A percentile compares a stretch with the other conserved stretches of the same genome.
Evolutionary conservation across 2,329 filamentous ascomycete species (phyloP).

Genomic region (Hypoxylon sp.): DNA sequence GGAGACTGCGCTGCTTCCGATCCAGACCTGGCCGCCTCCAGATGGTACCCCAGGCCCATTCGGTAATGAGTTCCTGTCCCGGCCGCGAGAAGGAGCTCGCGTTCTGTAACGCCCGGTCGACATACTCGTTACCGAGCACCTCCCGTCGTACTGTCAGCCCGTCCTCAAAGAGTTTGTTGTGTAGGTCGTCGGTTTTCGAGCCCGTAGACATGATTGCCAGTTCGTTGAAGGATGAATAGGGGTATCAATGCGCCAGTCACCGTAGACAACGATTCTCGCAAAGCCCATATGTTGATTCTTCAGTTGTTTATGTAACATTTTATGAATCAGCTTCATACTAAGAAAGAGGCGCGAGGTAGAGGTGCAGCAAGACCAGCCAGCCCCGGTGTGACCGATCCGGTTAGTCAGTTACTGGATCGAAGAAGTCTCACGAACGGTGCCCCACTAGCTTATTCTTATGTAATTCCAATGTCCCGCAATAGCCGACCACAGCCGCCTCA

Average conservation of each 20-base stretch:
- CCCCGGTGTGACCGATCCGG: too few species aligned
- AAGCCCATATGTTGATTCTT: neutral
- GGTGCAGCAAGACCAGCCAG: too few species aligned
- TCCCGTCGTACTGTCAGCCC: neutral
- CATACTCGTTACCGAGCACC: neutral
- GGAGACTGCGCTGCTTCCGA: neutral
- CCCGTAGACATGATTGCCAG: neutral
- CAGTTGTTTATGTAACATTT: neutral
- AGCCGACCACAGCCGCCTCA: neutral
- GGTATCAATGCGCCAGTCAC: neutral
- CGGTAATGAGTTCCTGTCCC: slow-evolving; percentile 2
- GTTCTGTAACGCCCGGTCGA: neutral
- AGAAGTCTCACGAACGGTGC: neutral
- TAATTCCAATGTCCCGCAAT: neutral
- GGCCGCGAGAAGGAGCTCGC: neutral
- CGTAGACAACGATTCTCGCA: neutral
- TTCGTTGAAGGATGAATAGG: neutral
- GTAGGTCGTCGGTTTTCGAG: neutral
- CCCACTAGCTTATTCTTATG: neutral
- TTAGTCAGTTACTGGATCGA: neutral
- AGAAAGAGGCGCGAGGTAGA: too few species aligned
- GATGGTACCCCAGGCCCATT: slow-evolving; percentile 3
- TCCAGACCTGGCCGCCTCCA: neutral
- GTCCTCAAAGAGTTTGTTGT: neutral
- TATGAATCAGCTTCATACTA: neutral